These are phyloP conservation scores for Rhododendron henanense DNA, from an alignment of 148 eudicot genomes.

Conservation along the genomic window DNA sequence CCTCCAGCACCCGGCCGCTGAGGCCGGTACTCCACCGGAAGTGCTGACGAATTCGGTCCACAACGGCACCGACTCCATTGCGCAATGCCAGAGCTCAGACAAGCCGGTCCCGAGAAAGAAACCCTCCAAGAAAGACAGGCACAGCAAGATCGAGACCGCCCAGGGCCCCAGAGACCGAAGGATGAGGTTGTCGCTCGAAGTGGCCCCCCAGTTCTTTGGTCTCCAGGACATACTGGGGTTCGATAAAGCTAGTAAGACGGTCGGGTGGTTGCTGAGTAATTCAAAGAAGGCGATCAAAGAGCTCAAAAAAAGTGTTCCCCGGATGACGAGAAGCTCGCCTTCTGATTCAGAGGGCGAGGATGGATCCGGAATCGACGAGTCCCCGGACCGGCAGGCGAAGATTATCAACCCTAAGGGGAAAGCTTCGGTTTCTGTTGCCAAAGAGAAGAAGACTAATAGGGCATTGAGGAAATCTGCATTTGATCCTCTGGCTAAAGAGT, in stretches of 20 bases:
- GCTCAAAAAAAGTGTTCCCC: not conserved
- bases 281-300: constrained; percentile 38
- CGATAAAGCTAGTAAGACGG: constrained; percentile 55
- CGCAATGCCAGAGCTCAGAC: not conserved
- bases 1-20: not conserved
- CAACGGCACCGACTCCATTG: not conserved
- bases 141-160: constrained; percentile 62
- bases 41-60: not conserved
- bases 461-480: constrained; percentile 6
- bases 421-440: not conserved
- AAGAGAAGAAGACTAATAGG: constrained; percentile 3
- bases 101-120: constrained; percentile 12
- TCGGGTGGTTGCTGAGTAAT: constrained; percentile 46
- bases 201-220: constrained; percentile 46
- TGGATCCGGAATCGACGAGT: constrained; percentile 14
- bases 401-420: not conserved
- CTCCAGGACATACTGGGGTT: constrained; percentile 53
- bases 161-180: constrained; percentile 54
- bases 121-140: constrained; percentile 50
- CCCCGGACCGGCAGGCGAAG: not conserved
- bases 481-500: constrained; percentile 7
- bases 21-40: not conserved
- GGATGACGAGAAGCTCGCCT: constrained; percentile 12
- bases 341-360: constrained; percentile 43
- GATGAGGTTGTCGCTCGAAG: constrained; percentile 57